Conservation (phyloP, 208 protist genomes). For the Jaenimonas drosophilae region DNA sequence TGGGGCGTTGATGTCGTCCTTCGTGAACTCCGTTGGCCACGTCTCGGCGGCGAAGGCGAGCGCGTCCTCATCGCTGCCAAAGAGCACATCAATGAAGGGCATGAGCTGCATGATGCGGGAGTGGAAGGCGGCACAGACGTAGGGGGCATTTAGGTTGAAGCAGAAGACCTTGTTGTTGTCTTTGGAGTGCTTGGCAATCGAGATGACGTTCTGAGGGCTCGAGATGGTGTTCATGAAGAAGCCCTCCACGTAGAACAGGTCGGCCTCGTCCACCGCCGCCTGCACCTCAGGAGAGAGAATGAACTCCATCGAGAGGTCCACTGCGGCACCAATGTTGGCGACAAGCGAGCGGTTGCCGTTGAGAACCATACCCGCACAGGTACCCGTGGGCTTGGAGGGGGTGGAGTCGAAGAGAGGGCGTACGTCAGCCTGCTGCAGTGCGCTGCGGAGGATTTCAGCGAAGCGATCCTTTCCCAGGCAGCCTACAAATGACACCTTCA, state of each 20-base stretch:
- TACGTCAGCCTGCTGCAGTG: conserved; percentile 61
- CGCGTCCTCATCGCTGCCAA: conserved; percentile 94
- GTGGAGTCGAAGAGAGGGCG: conserved; percentile 59
- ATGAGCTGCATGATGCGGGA: conserved; percentile 62
- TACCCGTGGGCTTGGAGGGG: conserved; percentile 83
- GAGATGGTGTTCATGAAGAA: conserved; percentile 95
- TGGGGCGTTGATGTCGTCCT: neutral
- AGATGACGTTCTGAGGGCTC: conserved; percentile 68
- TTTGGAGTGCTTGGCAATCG: conserved; percentile 68
- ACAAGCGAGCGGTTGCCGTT: conserved; percentile 89
- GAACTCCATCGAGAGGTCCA: conserved; percentile 78
- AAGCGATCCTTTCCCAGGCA: conserved; percentile 92
- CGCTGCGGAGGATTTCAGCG: conserved; percentile 46
- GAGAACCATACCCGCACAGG: conserved; percentile 93
- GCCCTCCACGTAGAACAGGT: conserved; percentile 82
- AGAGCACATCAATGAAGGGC: conserved; percentile 92
- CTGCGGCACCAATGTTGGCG: conserved; percentile 91
- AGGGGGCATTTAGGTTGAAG: conserved; percentile 94
- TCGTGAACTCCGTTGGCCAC: conserved; percentile 43
- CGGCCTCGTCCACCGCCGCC: conserved; percentile 35
- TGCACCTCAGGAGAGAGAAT: conserved; percentile 39
- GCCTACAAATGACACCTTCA: conserved; percentile 63
- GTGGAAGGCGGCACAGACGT: conserved; percentile 88
- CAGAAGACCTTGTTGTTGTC: conserved; percentile 86
- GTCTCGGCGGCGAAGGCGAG: conserved; percentile 43